Evolutionary conservation across 2,329 filamentous ascomycete species (phyloP).

Genomic region (Pestalotiopsis sp.): DNA sequence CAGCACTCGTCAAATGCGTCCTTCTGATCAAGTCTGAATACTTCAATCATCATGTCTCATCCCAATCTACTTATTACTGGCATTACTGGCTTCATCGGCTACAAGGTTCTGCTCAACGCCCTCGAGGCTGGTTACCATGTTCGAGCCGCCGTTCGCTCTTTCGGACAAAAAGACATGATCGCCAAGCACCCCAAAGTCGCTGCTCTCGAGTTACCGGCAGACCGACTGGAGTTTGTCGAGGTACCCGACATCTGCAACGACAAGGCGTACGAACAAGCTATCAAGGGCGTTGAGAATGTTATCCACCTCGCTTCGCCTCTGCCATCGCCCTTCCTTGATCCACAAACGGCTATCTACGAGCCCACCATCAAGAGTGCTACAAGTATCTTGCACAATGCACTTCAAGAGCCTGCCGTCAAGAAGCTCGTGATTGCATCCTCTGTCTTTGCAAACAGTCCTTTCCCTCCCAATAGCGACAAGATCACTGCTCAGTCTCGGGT

Average conservation of each 20-base stretch:
- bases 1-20: neutral
- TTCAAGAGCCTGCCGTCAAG: conserved; percentile 33
- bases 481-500: conserved; percentile 12
- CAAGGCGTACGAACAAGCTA: conserved; percentile 31
- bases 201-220: neutral
- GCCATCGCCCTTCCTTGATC: conserved; percentile 30
- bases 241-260: neutral
- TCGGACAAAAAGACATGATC: neutral
- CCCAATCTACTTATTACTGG: neutral
- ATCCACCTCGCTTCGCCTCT: conserved; percentile 34
- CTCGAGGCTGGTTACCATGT: neutral
- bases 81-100: neutral
- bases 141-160: neutral
- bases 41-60: neutral
- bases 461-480: conserved; percentile 11
- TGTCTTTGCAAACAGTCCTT: conserved; percentile 16
- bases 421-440: conserved; percentile 46
- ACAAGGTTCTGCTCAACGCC: neutral
- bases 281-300: conserved; percentile 40
- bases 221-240: neutral
- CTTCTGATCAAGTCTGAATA: neutral
- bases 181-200: neutral
- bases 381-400: conserved; percentile 38
- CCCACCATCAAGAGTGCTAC: conserved; percentile 39
- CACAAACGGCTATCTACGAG: conserved; percentile 16